phyloP scores from a whole-genome alignment of 1,284 basidiomycete species.

The Marasmius sp. region DNA sequence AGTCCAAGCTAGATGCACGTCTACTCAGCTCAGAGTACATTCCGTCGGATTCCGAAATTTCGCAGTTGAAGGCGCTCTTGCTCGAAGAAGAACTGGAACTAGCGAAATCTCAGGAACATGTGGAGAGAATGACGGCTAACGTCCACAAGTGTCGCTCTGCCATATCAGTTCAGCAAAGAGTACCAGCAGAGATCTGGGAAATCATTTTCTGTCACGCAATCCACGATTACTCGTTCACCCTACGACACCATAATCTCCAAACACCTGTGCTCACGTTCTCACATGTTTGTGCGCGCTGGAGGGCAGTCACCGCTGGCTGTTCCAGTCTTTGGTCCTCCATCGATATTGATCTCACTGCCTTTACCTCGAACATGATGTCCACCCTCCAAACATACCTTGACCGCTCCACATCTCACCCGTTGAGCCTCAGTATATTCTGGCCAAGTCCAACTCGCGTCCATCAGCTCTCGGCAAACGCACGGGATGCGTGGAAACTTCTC shows the following conservation, averaged over 20 bases:
- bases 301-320: not conserved
- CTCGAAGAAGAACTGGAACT: too few species aligned
- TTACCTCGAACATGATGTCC: not conserved
- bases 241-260: too few species aligned
- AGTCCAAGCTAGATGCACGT: too few species aligned
- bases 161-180: not conserved
- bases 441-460: too few species aligned
- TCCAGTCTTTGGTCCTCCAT: not conserved
- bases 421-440: not conserved
- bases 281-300: not conserved
- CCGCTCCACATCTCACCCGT: not conserved
- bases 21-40: too few species aligned
- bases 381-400: not conserved
- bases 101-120: too few species aligned
- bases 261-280: not conserved
- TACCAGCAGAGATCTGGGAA: not conserved
- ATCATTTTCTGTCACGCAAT: not conserved
- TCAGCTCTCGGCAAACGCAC: too few species aligned
- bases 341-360: not conserved
- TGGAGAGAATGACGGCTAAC: constrained; percentile 66
- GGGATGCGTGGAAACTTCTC: too few species aligned
- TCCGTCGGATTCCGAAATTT: too few species aligned
- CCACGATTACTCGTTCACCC: too few species aligned
- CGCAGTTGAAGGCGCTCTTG: too few species aligned
- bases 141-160: constrained; percentile 68